Conservation (phyloP, 2,329 filamentous ascomycete genomes). For the Xylariaceae sp. region DNA sequence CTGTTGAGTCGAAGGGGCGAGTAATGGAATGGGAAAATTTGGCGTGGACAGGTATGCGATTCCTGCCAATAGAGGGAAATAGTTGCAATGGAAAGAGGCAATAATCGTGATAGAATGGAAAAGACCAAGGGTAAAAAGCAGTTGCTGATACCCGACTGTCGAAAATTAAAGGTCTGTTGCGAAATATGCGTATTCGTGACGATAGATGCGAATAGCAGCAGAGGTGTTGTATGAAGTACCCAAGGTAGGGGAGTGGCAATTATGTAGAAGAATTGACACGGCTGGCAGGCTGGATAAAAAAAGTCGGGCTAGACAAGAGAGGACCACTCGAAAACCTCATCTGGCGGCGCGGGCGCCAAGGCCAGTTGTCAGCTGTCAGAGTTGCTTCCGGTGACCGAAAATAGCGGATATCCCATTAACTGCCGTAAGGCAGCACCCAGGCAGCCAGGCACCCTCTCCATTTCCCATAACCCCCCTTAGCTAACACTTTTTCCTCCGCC, state of each 20-base stretch:
- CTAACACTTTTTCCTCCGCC: no score
- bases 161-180: not conserved
- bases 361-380: not conserved
- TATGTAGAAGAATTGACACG: slow-evolving; percentile 23
- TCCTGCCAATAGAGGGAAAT: not conserved
- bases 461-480: no score
- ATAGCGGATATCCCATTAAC: no score
- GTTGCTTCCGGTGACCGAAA: not conserved
- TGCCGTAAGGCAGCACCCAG: no score
- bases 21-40: no score
- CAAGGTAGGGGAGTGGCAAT: no score
- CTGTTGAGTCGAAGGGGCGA: slow-evolving; percentile 4
- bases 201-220: not conserved
- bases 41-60: not conserved
- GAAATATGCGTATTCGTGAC: not conserved
- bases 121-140: not conserved
- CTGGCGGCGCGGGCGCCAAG: not conserved
- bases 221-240: not conserved
- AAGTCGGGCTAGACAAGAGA: not conserved
- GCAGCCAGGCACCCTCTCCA: no score
- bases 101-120: not conserved
- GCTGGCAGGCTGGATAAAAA: slow-evolving; percentile 10
- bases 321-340: not conserved
- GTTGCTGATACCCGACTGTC: not conserved
- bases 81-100: not conserved